These are phyloP conservation scores for Agaricus bisporus DNA, from an alignment of 768 basidiomycete genomes.

Conservation along the genomic window DNA sequence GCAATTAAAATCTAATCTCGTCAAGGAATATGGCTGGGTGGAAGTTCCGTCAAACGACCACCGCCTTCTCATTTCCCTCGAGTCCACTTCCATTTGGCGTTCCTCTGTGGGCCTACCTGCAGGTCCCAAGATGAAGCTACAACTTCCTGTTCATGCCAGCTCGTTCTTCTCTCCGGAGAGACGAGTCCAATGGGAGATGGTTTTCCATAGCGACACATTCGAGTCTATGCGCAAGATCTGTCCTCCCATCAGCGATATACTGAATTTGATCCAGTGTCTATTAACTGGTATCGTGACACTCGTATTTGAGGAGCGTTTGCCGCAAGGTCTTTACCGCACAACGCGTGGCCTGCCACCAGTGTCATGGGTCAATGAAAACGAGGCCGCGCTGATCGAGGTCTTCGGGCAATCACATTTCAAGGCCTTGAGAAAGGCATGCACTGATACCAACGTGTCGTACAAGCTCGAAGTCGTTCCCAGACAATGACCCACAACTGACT, in stretches of 20 bases:
- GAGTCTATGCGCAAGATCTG: constrained; percentile 64
- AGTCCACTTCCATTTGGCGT: constrained; percentile 73
- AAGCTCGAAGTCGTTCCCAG: constrained; percentile 59
- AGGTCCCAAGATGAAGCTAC: constrained; percentile 65
- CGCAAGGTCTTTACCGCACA: constrained; percentile 65
- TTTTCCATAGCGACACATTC: constrained; percentile 76
- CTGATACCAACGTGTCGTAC: constrained; percentile 64
- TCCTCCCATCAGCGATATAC: constrained; percentile 63
- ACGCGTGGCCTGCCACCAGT: constrained; percentile 71
- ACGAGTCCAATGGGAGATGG: constrained; percentile 86
- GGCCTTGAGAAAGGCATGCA: constrained; percentile 66
- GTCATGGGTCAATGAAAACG: constrained; percentile 72
- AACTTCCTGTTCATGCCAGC: constrained; percentile 72
- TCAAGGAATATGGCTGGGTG: constrained; percentile 66
- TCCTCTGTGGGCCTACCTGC: constrained; percentile 71
- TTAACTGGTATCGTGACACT: constrained; percentile 68
- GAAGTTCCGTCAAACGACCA: constrained; percentile 53
- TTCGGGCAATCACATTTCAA: constrained; percentile 71
- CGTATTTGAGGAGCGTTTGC: constrained; percentile 69
- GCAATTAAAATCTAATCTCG: constrained; percentile 53
- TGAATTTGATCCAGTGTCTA: constrained; percentile 64
- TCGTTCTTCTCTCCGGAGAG: constrained; percentile 85
- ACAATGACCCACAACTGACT: constrained; percentile 4
- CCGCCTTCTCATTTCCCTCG: constrained; percentile 75
- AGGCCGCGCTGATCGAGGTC: constrained; percentile 60